These are phyloP conservation scores for Alopecurus myosuroides DNA, from an alignment of 176 grass and related monocot genomes.

Conservation along the genomic window DNA sequence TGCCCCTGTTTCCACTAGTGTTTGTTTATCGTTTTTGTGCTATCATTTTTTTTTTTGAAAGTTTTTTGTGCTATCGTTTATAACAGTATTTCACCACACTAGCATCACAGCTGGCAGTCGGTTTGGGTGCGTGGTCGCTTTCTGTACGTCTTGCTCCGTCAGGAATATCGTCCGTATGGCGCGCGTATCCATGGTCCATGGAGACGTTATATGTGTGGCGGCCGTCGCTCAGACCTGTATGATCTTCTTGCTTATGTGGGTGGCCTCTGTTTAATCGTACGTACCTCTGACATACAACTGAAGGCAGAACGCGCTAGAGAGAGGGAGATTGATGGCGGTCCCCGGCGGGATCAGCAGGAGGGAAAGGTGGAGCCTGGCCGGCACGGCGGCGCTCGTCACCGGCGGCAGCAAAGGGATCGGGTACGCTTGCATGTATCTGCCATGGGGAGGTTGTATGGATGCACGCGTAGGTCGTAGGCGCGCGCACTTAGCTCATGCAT, in stretches of 20 bases:
- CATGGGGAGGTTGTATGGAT: neutral
- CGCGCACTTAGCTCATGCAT: too few species aligned
- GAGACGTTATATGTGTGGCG: too few species aligned
- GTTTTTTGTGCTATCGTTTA: too few species aligned
- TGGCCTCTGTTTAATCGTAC: neutral
- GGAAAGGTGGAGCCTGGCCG: neutral
- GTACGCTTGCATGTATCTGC: neutral
- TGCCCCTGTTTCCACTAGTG: too few species aligned
- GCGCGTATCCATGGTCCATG: too few species aligned
- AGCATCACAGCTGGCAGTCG: neutral
- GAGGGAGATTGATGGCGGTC: neutral
- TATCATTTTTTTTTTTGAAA: too few species aligned
- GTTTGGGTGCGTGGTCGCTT: neutral
- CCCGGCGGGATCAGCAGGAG: neutral
- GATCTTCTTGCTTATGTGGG: neutral
- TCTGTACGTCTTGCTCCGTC: neutral
- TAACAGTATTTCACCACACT: too few species aligned
- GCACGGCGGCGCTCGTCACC: neutral
- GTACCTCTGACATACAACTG: neutral
- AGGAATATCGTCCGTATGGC: neutral
- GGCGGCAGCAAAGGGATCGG: conserved; percentile 2
- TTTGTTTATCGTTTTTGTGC: too few species aligned
- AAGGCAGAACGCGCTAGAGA: neutral
- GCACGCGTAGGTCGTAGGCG: too few species aligned
- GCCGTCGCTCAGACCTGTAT: neutral